Base-by-base conservation (phyloP, 176 grass and related monocot species). In the Thinopyrum elongatum region DNA sequence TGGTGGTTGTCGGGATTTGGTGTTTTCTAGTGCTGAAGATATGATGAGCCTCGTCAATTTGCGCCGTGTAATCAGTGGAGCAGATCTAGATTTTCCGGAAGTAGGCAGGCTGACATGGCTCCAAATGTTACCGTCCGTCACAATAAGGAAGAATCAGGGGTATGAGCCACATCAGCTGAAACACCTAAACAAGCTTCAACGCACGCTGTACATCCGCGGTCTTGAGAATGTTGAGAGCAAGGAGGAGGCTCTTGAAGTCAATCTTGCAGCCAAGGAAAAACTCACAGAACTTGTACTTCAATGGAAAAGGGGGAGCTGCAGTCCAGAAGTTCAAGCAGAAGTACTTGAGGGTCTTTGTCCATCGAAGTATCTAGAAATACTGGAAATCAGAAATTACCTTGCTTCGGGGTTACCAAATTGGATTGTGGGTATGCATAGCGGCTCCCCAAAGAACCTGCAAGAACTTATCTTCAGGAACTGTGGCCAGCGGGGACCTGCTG, bases 121-220 rank as follows among this genome's bases (percentile, higher is more conserved):
- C 3, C n/a, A 63, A 14, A 13, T 0, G 3, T 14, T 28, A 14
- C 10, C 25, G 0, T 6, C 0, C 4, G 27, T 27, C 11, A 12
- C 0, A 1, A 5, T 63, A 27, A 63, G 4, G 11, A 63, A 6
- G 60, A 0, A 63, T 27, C 4, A 19, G 1, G 16, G 49, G 16
- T 19, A 53, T 0, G 49, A 19, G 16, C 0, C 16, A 53, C 49
- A 19, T 53, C 49, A 53, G 16, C 49, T 53, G 5, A 53, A 53
- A 1, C 49, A 53, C 5, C 16, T 53, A 53, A 53, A 53, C 60
- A 63, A 5, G 10, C 60, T 63, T 63, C 60, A 63, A 14, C 0
- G 1, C 9, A 4, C 0, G 60, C 10, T 63, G 60, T 0, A 2
- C 0, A 63, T 63, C 10, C 1, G 0, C 0, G n/a, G n/a, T 13